Percentiles rank a stretch among this genome's conserved stretches.
These are phyloP conservation scores for Sabuloglossum arenarium DNA, from an alignment of 495 filamentous ascomycete species.

Conservation along the genomic window DNA sequence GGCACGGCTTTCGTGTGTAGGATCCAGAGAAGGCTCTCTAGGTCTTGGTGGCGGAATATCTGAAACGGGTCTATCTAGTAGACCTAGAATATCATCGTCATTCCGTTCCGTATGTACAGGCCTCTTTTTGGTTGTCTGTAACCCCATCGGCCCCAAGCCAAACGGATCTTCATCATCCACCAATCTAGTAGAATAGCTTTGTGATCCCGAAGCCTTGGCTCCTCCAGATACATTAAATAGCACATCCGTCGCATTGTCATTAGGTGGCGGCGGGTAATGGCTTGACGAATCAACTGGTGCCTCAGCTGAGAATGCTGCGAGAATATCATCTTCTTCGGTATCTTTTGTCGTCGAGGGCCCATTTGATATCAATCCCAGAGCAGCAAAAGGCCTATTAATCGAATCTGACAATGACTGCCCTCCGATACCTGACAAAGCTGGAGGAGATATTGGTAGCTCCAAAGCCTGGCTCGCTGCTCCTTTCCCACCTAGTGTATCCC, in stretches of 20 bases:
- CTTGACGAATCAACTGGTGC: slow-evolving; percentile 41
- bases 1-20: background rate
- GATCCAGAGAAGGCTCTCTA: background rate
- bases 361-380: slow-evolving; percentile 7
- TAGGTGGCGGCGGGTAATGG: slow-evolving; percentile 30
- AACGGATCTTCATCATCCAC: slow-evolving; percentile 62
- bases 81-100: slow-evolving; percentile 77
- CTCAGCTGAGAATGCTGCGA: slow-evolving; percentile 39
- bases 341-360: slow-evolving; percentile 7
- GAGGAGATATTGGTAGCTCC: slow-evolving; percentile 4
- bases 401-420: slow-evolving; percentile 12
- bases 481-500: slow-evolving; percentile 36
- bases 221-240: background rate
- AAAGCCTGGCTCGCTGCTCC: background rate
- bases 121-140: slow-evolving; percentile 14
- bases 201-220: background rate
- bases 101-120: slow-evolving; percentile 15
- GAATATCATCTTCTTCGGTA: slow-evolving; percentile 34
- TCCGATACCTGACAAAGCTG: slow-evolving; percentile 4
- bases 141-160: slow-evolving; percentile 43
- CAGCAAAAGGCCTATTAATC: slow-evolving; percentile 18
- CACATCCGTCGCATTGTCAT: slow-evolving; percentile 1
- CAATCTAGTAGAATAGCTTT: background rate
- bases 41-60: slow-evolving; percentile 33
- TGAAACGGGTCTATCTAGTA: slow-evolving; percentile 71